Evolutionary conservation across 2,329 filamentous ascomycete genomes (phyloP).

Genomic region (Cladophialophora exuberans): DNA sequence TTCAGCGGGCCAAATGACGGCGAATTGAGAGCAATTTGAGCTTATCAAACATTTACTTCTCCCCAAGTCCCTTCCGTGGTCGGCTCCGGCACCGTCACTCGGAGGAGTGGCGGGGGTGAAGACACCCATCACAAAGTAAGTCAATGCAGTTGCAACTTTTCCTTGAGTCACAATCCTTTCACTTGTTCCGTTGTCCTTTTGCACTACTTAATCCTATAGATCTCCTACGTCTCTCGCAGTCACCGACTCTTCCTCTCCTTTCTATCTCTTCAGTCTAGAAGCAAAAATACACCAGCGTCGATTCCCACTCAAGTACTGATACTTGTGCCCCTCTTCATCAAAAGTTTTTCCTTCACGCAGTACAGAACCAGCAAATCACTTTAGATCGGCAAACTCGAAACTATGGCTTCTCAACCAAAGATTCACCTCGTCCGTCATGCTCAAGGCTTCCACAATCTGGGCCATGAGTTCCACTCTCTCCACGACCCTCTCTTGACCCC

Average conservation of each 20-base stretch:
- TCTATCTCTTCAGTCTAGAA: background rate
- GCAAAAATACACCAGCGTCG: too few relatives aligned
- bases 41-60: too few relatives aligned
- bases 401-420: slow-evolving; percentile 27
- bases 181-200: background rate
- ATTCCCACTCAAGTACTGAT: too few relatives aligned
- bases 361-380: background rate
- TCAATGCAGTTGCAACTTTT: too few relatives aligned
- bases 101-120: too few relatives aligned
- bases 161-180: background rate
- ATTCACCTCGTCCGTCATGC: slow-evolving; percentile 34
- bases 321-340: background rate
- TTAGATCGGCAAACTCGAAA: background rate
- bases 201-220: background rate
- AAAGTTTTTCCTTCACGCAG: background rate
- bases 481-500: slow-evolving; percentile 79
- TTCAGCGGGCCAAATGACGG: slow-evolving; percentile 10
- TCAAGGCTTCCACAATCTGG: slow-evolving; percentile 81
- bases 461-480: slow-evolving; percentile 67
- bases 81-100: too few relatives aligned
- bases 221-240: too few relatives aligned
- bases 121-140: too few relatives aligned
- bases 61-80: too few relatives aligned
- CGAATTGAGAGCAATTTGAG: too few relatives aligned
- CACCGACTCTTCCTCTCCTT: background rate